These are phyloP conservation scores for Beauveria bassiana DNA, from an alignment of 2,329 filamentous ascomycete species.

Conservation along the genomic window DNA sequence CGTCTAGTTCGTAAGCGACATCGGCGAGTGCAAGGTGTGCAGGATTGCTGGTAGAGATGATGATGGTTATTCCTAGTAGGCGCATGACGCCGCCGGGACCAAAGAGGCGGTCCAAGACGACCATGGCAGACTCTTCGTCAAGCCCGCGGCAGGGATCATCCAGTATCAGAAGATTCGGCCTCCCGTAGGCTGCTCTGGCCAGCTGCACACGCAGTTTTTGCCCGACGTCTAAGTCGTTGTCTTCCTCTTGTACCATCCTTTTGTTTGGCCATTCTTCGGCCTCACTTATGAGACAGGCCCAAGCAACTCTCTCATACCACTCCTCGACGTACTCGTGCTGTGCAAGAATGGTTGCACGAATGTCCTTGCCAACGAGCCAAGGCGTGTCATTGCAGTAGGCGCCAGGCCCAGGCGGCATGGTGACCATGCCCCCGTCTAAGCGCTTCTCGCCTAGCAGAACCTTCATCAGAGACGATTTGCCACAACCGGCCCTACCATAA, in stretches of 20 bases:
- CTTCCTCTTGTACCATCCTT: neutral
- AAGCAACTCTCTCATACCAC: neutral
- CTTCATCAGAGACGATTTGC: neutral
- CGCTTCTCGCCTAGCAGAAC: neutral
- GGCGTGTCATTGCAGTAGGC: slow-evolving; percentile 22
- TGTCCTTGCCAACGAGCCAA: slow-evolving; percentile 33
- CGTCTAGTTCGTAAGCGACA: neutral
- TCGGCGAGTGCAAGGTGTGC: neutral
- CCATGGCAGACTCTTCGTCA: neutral
- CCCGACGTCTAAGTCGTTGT: neutral
- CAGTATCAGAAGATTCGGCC: neutral
- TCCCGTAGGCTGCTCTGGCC: neutral
- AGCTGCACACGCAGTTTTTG: neutral
- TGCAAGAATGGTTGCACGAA: slow-evolving; percentile 32
- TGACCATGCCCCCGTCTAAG: neutral
- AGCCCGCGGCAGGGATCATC: neutral
- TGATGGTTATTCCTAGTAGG: neutral
- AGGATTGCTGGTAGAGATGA: neutral
- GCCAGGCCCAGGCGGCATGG: neutral
- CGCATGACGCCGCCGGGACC: neutral
- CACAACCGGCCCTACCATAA: neutral
- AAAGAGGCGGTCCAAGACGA: neutral
- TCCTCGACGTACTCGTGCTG: neutral
- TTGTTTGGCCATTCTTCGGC: neutral
- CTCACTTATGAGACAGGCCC: neutral